Base-by-base conservation (phyloP, 192 early-diverging fungal species). In the Borealophlyctis nickersoniae region DNA sequence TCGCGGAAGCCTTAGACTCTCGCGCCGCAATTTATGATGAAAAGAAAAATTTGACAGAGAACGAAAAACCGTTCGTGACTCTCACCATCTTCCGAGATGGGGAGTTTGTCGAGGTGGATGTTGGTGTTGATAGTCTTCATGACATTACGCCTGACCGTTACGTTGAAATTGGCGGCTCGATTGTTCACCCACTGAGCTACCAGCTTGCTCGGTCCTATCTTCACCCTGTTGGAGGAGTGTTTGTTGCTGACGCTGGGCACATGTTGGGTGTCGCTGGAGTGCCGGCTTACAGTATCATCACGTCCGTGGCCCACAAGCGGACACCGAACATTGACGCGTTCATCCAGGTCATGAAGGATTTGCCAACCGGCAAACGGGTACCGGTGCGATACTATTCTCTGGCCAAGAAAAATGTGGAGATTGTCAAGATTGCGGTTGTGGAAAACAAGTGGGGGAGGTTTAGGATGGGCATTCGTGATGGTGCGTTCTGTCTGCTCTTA, bases 81-180 rank as follows among this genome's bases (percentile, higher is more conserved):
- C 52, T 73, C 14, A 61, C 58, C 5, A 58, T 73, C 7, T 68
- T 69, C 35, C 55, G 83, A 36, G 82, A 86, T 16, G 75, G 70
- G 39, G 63, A 79, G 35, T 78, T 81, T 26, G 67, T 86, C 7
- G 63, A 72, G 29, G 62, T 60, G 2, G 65, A 67, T 2, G 65
- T 74, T 19, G 54, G 16, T 9, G 67, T 76, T 51, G 65, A 69
- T 36, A 62, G 60, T 28, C 62, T 76, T 23, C 69, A 71, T 35
- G 45, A 56, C 16, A 68, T 57, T 86, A 73, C 92, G 4, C 92
- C 92, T 0, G 80, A 86, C 56, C 77, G 85, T n/a, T 89, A 88
- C 73, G 86, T 95, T 0, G 88, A 91, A 50, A 81, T 93, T 49
- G 92, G 92, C 56, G 91, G 91, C 55, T 87, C 83, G 48, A 78